Conservation (phyloP, 805 yeast genomes). For the Barnettozyma botsteinii region DNA sequence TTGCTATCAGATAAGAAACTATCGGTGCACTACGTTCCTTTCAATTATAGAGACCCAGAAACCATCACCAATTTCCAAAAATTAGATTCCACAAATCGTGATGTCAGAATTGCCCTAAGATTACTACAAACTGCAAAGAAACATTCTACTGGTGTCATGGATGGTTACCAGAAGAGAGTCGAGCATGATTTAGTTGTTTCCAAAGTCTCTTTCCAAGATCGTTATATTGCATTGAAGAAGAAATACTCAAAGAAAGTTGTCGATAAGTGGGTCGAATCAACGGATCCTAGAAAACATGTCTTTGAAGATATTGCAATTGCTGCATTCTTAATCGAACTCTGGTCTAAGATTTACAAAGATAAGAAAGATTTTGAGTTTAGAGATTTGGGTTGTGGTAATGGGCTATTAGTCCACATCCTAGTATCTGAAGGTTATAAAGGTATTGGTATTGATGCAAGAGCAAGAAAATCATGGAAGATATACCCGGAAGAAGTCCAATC, state of each 20-base stretch:
- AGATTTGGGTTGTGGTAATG: conserved; percentile 95
- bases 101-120: conserved; percentile 76
- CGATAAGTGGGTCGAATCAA: conserved; percentile 84
- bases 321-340: conserved; percentile 83
- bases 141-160: conserved; percentile 78
- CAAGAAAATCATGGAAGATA: conserved; percentile 78
- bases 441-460: conserved; percentile 83
- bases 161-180: conserved; percentile 84
- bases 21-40: conserved; percentile 75
- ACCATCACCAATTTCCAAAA: conserved; percentile 23
- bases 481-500: conserved; percentile 63
- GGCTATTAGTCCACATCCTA: conserved; percentile 71
- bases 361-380: conserved; percentile 56
- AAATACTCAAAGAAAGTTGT: conserved; percentile 72
- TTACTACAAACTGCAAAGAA: conserved; percentile 73
- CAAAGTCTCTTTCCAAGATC: conserved; percentile 74
- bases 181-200: conserved; percentile 83
- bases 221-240: conserved; percentile 74
- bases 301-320: conserved; percentile 96
- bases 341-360: conserved; percentile 50
- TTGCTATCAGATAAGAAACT: conserved; percentile 39
- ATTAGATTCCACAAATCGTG: conserved; percentile 48
- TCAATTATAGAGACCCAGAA: conserved; percentile 29
- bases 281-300: conserved; percentile 93
- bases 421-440: conserved; percentile 78